Conservation (phyloP, 2,329 filamentous ascomycete species). For the Cladosporium oxysporum region DNA sequence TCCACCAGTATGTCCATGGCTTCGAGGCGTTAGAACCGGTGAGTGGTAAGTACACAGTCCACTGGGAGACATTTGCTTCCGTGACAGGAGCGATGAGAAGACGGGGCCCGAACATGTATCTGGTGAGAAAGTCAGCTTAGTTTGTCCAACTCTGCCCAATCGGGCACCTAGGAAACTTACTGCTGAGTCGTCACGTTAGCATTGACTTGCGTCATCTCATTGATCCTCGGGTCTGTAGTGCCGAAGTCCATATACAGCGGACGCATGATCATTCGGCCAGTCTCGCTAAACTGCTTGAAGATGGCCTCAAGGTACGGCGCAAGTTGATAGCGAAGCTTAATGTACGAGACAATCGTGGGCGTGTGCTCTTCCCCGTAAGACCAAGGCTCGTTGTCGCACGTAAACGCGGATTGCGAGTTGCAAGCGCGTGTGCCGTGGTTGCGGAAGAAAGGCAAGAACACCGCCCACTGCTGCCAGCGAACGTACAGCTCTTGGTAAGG, state of each 20-base stretch:
- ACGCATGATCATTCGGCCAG: slow-evolving; percentile 41
- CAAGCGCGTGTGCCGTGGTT: slow-evolving; percentile 33
- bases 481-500: slow-evolving; percentile 36
- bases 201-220: slow-evolving; percentile 31
- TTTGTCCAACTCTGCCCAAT: background rate
- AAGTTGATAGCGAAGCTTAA: slow-evolving; percentile 34
- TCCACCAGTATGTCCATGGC: slow-evolving; percentile 46
- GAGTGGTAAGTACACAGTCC: slow-evolving; percentile 41
- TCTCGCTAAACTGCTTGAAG: slow-evolving; percentile 19
- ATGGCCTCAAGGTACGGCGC: slow-evolving; percentile 31
- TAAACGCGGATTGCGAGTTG: slow-evolving; percentile 37
- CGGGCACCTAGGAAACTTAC: background rate
- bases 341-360: slow-evolving; percentile 35
- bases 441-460: slow-evolving; percentile 38
- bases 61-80: slow-evolving; percentile 39
- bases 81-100: slow-evolving; percentile 42
- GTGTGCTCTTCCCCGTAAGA: slow-evolving; percentile 33
- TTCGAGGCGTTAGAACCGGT: slow-evolving; percentile 29
- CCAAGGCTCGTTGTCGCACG: slow-evolving; percentile 41
- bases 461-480: slow-evolving; percentile 37
- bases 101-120: slow-evolving; percentile 14
- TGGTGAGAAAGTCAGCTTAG: background rate
- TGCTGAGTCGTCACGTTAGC: slow-evolving; percentile 39
- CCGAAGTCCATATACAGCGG: slow-evolving; percentile 44
- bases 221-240: slow-evolving; percentile 33